Evolutionary conservation across 352 stramenopile species (phyloP).

Genomic region (Pythium monospermum): DNA sequence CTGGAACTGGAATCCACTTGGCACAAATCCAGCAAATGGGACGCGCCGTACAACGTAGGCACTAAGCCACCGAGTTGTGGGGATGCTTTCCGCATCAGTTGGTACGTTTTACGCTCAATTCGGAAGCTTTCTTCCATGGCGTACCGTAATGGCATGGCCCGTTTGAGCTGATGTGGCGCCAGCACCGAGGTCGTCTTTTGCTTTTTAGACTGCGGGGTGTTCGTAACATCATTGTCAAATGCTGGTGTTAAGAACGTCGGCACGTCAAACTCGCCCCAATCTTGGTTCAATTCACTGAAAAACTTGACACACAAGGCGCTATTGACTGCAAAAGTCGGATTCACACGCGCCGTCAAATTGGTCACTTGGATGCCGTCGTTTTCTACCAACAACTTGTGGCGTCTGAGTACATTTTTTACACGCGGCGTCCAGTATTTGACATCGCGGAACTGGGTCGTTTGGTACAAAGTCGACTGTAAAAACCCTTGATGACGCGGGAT

Average conservation of each 20-base stretch:
- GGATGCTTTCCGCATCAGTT: conserved; percentile 21
- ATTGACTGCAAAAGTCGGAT: conserved; percentile 70
- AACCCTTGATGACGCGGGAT: conserved; percentile 55
- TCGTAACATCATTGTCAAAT: conserved; percentile 22
- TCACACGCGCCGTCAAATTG: conserved; percentile 67
- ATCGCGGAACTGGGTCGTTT: conserved; percentile 51
- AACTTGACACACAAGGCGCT: conserved; percentile 69
- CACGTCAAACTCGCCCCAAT: conserved; percentile 78
- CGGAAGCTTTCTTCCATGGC: conserved; percentile 78
- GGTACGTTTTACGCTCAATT: conserved; percentile 53
- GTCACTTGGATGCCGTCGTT: conserved; percentile 30
- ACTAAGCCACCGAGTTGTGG: conserved; percentile 26
- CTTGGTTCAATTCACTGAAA: conserved; percentile 80
- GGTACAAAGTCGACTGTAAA: conserved; percentile 55
- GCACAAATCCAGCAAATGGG: conserved; percentile 50
- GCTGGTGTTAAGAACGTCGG: conserved; percentile 55
- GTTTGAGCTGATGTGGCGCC: conserved; percentile 46
- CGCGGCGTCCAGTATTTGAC: conserved; percentile 52
- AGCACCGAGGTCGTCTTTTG: conserved; percentile 37
- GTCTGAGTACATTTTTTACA: conserved; percentile 50
- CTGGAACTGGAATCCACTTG: too few species aligned
- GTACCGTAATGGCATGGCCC: conserved; percentile 47
- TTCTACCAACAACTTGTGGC: conserved; percentile 30
- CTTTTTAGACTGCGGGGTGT: conserved; percentile 29
- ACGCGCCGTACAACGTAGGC: conserved; percentile 41